These are phyloP conservation scores for Aspergillus haitiensis DNA, from an alignment of 495 filamentous ascomycete genomes.

Conservation along the genomic window DNA sequence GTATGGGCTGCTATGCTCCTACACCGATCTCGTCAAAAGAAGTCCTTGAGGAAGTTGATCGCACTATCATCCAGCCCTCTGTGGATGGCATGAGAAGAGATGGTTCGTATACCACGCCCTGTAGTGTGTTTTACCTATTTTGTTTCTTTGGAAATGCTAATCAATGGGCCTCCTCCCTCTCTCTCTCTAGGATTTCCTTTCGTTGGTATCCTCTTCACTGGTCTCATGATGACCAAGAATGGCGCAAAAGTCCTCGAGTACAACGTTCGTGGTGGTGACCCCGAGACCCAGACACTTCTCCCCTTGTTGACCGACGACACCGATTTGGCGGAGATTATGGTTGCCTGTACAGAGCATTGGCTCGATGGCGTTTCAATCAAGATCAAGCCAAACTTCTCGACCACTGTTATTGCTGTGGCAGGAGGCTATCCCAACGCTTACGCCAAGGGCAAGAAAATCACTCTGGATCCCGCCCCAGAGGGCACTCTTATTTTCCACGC, in stretches of 20 bases:
- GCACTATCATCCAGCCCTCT: slow-evolving; percentile 82
- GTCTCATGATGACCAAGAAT: slow-evolving; percentile 87
- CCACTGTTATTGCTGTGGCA: slow-evolving; percentile 90
- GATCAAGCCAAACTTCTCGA: slow-evolving; percentile 66
- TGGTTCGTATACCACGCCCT: slow-evolving; percentile 34
- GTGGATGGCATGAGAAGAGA: slow-evolving; percentile 85
- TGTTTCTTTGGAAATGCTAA: slow-evolving; percentile 4
- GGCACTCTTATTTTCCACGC: slow-evolving; percentile 86
- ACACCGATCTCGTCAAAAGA: slow-evolving; percentile 77
- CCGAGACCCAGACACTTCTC: slow-evolving; percentile 91
- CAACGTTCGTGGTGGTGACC: slow-evolving; percentile 95
- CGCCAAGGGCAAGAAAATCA: slow-evolving; percentile 77
- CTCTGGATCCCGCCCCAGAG: slow-evolving; percentile 46
- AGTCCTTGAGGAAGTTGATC: slow-evolving; percentile 74
- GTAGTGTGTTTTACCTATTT: not conserved
- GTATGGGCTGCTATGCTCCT: slow-evolving; percentile 97
- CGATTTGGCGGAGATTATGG: slow-evolving; percentile 88
- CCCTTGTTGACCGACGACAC: slow-evolving; percentile 76
- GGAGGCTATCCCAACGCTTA: slow-evolving; percentile 94
- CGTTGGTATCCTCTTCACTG: slow-evolving; percentile 87
- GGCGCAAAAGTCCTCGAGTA: slow-evolving; percentile 93
- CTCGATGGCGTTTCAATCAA: slow-evolving; percentile 70
- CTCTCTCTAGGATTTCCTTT: slow-evolving; percentile 63
- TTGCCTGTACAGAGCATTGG: slow-evolving; percentile 75
- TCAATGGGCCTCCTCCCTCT: no score